Evolutionary conservation across 495 filamentous ascomycete genomes (phyloP).

Genomic region (Penicillium nucicola): DNA sequence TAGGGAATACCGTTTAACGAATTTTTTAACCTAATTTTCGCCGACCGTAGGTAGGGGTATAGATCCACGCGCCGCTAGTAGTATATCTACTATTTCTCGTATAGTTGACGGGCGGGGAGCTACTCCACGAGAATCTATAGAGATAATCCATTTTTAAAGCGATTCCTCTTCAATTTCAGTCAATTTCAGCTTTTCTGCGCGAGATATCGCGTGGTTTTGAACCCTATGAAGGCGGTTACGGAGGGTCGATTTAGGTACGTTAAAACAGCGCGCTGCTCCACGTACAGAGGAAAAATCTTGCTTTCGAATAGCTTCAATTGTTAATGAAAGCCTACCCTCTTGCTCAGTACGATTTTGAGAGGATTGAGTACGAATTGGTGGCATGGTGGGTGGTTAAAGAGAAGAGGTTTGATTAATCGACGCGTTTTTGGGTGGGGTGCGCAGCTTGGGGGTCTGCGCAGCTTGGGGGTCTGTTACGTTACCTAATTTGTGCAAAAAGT

Average conservation of each 20-base stretch:
- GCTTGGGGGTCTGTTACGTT: too few species aligned
- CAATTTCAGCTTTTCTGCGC: slow-evolving; percentile 14
- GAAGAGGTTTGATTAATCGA: background rate
- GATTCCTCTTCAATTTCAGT: slow-evolving; percentile 22
- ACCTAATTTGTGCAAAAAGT: too few species aligned
- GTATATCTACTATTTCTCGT: slow-evolving; percentile 37
- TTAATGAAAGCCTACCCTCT: slow-evolving; percentile 7
- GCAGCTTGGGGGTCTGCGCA: too few species aligned
- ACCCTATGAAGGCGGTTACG: too few species aligned
- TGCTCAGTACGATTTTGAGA: background rate
- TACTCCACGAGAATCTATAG: slow-evolving; percentile 8
- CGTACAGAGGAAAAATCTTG: too few species aligned
- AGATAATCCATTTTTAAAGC: slow-evolving; percentile 32
- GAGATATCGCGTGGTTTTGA: too few species aligned
- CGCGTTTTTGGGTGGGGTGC: too few species aligned
- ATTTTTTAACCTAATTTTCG: background rate
- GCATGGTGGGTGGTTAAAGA: background rate
- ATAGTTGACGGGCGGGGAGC: slow-evolving; percentile 6
- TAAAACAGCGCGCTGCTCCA: too few species aligned
- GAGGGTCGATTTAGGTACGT: too few species aligned
- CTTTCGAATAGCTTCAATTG: slow-evolving; percentile 4
- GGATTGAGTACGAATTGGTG: background rate
- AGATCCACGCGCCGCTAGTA: slow-evolving; percentile 17
- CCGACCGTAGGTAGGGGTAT: background rate
- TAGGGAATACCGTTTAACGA: background rate